A percentile compares a stretch with the other conserved stretches of the same genome.
phyloP scores from a whole-genome alignment of 2,329 filamentous ascomycete species.

The Aspergillus sergii region DNA sequence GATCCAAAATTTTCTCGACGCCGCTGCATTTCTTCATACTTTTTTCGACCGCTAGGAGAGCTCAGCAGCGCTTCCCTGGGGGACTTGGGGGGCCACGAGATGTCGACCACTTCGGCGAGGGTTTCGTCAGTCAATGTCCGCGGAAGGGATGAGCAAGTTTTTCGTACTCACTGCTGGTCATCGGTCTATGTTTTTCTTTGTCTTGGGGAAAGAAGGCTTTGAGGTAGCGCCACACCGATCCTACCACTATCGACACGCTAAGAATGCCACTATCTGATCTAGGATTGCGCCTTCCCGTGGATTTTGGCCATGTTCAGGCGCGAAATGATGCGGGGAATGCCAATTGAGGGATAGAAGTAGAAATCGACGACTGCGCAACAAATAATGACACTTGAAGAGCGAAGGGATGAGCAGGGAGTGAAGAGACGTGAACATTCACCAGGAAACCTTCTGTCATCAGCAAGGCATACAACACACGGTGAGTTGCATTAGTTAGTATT shows the following conservation, averaged over 20 bases:
- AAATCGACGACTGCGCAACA: neutral
- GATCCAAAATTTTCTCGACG: conserved; percentile 70
- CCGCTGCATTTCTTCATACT: conserved; percentile 68
- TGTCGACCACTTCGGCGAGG: conserved; percentile 42
- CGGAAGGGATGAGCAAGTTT: neutral
- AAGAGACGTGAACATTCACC: neutral
- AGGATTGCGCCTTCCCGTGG: neutral
- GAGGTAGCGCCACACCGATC: neutral
- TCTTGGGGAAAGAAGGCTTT: neutral
- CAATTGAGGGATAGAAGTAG: neutral
- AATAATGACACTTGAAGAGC: neutral
- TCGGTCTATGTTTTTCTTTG: conserved; percentile 4
- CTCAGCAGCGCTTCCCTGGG: conserved; percentile 64
- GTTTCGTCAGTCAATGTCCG: conserved; percentile 13
- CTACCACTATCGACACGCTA: conserved; percentile 1
- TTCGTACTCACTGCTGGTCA: conserved; percentile 28
- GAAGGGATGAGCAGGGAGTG: neutral
- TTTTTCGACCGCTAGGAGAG: conserved; percentile 78
- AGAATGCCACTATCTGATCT: neutral
- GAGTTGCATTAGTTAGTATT: neutral
- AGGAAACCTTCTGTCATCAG: neutral
- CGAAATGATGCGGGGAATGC: conserved; percentile 14
- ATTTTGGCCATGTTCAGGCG: conserved; percentile 15
- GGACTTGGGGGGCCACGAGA: conserved; percentile 64
- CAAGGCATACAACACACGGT: neutral